These are phyloP conservation scores for Apocynum venetum DNA, from an alignment of 257 asterid species.

Conservation along the genomic window DNA sequence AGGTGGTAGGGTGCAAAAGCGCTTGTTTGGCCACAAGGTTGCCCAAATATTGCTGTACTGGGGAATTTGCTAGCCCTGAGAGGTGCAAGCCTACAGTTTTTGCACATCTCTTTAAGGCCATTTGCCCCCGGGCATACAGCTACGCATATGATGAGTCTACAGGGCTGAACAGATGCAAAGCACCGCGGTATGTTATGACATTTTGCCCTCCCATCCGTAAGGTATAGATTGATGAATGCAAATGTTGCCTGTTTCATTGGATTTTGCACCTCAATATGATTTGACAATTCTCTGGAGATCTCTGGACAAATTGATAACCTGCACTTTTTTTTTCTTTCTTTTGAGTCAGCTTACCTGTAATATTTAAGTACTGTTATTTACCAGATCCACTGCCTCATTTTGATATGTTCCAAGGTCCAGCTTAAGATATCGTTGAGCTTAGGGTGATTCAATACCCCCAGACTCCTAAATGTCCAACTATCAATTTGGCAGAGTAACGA, in stretches of 20 bases:
- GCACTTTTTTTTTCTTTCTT: no score
- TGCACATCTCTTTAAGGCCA: slow-evolving; percentile 47
- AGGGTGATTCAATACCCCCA: no score
- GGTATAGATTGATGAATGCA: neutral
- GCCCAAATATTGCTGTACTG: slow-evolving; percentile 53
- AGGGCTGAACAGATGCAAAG: slow-evolving; percentile 57
- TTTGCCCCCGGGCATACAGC: slow-evolving; percentile 66
- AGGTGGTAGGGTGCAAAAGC: slow-evolving; percentile 66
- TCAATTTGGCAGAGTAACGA: no score
- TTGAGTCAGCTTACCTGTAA: no score
- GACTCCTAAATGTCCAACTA: no score
- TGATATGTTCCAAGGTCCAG: no score
- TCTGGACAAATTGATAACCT: neutral
- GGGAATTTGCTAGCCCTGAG: slow-evolving; percentile 31
- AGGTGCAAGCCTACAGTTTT: slow-evolving; percentile 47
- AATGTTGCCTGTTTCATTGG: neutral
- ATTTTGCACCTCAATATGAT: neutral
- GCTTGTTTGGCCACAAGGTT: slow-evolving; percentile 51
- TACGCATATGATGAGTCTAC: slow-evolving; percentile 50
- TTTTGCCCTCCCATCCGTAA: slow-evolving; percentile 51
- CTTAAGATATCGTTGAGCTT: no score
- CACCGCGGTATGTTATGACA: slow-evolving; percentile 46
- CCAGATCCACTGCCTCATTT: no score
- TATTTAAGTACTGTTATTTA: no score
- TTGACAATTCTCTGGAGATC: neutral